These are phyloP conservation scores for Fusarium subtropicale DNA, from an alignment of 2,329 filamentous ascomycete genomes.

Conservation along the genomic window DNA sequence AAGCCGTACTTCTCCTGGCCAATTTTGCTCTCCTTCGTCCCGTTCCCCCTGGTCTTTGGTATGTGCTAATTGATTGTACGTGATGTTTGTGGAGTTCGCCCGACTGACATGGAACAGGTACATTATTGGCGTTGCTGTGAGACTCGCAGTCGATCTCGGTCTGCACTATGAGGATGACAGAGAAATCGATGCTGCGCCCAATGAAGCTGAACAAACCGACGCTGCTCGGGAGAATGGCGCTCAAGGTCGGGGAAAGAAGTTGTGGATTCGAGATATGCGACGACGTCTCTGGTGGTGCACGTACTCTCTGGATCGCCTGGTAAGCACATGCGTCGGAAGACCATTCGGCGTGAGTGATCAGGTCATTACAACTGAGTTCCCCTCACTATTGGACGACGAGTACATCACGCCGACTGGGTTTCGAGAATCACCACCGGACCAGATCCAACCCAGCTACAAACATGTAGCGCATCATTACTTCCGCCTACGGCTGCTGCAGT, in stretches of 20 bases:
- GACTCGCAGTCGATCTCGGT: conserved; percentile 89
- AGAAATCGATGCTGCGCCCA: conserved; percentile 63
- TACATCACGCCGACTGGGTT: conserved; percentile 88
- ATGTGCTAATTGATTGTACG: conserved; percentile 41
- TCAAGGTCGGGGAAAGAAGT: conserved; percentile 72
- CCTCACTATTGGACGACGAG: conserved; percentile 86
- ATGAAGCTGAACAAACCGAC: conserved; percentile 53
- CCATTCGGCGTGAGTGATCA: conserved; percentile 97
- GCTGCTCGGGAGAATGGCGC: conserved; percentile 51
- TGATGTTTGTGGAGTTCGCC: conserved; percentile 9
- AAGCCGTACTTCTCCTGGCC: conserved; percentile 90
- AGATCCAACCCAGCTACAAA: conserved; percentile 82
- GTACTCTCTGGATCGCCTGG: conserved; percentile 93
- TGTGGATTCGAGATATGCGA: conserved; percentile 88
- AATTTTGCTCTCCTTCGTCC: conserved; percentile 92
- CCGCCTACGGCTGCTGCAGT: conserved; percentile 86
- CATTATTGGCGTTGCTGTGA: conserved; percentile 92
- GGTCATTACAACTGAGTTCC: conserved; percentile 94
- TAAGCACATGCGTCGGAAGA: conserved; percentile 91
- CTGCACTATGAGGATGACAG: conserved; percentile 92
- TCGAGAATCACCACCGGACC: conserved; percentile 66
- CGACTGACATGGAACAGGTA: conserved; percentile 64
- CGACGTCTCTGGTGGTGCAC: conserved; percentile 96
- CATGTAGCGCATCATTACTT: conserved; percentile 93
- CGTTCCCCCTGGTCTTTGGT: conserved; percentile 92